Evolutionary conservation across 768 basidiomycete genomes (phyloP).

Genomic region (Amanita thiersii): DNA sequence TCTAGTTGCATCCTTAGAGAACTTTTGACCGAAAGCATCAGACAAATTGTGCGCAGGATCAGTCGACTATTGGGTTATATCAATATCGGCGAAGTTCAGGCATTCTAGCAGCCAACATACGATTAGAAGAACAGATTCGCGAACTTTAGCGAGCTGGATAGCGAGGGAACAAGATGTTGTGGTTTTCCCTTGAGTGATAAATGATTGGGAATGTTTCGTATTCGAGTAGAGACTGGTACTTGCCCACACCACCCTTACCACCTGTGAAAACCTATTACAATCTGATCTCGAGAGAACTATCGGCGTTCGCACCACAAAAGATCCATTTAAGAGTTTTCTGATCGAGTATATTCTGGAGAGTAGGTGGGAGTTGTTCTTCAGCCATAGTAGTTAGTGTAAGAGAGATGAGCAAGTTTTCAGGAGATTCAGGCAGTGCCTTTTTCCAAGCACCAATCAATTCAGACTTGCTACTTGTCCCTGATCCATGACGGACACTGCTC

Average conservation of each 20-base stretch:
- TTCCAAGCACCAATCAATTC: not conserved
- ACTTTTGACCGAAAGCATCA: conserved; percentile 98
- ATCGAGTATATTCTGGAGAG: conserved; percentile 91
- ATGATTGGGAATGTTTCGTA: conserved; percentile 3
- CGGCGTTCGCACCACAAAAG: conserved; percentile 75
- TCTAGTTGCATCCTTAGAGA: conserved; percentile 96
- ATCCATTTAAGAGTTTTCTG: conserved; percentile 96
- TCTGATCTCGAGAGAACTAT: conserved; percentile 3
- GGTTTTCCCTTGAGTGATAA: conserved; percentile 71
- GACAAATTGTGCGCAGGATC: conserved; percentile 99
- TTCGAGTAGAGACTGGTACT: conserved; percentile 20
- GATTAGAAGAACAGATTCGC: conserved; percentile 96
- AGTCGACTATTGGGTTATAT: conserved; percentile 58
- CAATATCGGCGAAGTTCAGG: not conserved
- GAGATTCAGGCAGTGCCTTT: not conserved
- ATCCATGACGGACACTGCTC: conserved; percentile 22
- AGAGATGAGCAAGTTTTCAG: too few species aligned
- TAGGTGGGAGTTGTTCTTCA: conserved; percentile 66
- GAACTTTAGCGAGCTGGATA: conserved; percentile 84
- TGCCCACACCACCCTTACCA: conserved; percentile 98
- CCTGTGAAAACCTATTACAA: conserved; percentile 36
- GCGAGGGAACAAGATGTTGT: conserved; percentile 97
- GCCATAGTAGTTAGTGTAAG: conserved; percentile 29
- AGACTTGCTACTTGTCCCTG: too few species aligned
- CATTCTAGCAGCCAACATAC: conserved; percentile 35